Evolutionary conservation across 768 basidiomycete species (phyloP).

Genomic region (Hypholoma fasciculare): DNA sequence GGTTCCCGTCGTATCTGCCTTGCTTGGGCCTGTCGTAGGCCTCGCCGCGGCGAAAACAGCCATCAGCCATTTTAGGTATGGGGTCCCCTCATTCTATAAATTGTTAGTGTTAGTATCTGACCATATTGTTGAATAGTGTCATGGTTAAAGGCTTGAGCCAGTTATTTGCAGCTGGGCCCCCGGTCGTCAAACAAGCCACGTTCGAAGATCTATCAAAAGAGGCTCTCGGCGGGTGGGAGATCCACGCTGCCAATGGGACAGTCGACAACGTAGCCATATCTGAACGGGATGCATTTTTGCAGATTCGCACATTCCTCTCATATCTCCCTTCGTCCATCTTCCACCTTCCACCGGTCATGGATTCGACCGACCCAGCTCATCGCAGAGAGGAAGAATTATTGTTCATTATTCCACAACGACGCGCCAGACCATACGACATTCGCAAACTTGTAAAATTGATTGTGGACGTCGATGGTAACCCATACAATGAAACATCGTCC

Average conservation of each 20-base stretch:
- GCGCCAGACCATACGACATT: slow-evolving; percentile 35
- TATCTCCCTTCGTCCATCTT: slow-evolving; percentile 43
- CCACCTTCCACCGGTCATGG: slow-evolving; percentile 26
- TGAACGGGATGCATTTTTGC: slow-evolving; percentile 34
- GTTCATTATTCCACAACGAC: slow-evolving; percentile 35
- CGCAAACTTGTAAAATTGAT: slow-evolving; percentile 33
- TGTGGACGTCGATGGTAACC: slow-evolving; percentile 26
- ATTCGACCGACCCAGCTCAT: slow-evolving; percentile 22
- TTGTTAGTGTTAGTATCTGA: background rate
- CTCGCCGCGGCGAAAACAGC: slow-evolving; percentile 40
- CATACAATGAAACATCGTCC: slow-evolving; percentile 16
- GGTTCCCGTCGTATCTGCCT: slow-evolving; percentile 37
- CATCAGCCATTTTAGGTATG: slow-evolving; percentile 37
- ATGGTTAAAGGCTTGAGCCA: slow-evolving; percentile 42
- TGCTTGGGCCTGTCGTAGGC: slow-evolving; percentile 40
- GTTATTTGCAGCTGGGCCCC: slow-evolving; percentile 35
- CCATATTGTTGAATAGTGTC: slow-evolving; percentile 23
- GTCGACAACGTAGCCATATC: slow-evolving; percentile 37
- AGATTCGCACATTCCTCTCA: slow-evolving; percentile 35
- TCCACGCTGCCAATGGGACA: slow-evolving; percentile 36
- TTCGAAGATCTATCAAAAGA: slow-evolving; percentile 36
- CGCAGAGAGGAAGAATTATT: slow-evolving; percentile 35
- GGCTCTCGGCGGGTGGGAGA: slow-evolving; percentile 36
- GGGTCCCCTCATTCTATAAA: background rate
- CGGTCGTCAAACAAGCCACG: slow-evolving; percentile 36